Conservation (phyloP, 768 basidiomycete genomes). For the Rhodotorula paludigena region DNA sequence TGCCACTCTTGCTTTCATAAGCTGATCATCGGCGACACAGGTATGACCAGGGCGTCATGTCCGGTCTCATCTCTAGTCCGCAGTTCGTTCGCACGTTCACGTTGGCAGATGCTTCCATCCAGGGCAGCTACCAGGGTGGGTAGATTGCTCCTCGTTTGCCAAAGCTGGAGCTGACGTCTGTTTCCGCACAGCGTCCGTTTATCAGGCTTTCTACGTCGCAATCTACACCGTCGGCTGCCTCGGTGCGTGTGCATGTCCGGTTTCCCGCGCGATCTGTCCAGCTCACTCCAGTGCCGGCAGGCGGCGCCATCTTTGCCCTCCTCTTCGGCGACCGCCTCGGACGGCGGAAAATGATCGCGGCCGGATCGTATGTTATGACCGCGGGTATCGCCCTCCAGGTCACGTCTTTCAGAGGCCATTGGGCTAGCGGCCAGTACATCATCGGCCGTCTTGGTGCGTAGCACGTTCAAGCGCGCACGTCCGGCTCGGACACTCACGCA, state of each 20-base stretch:
- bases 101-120: slow-evolving; percentile 37
- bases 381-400: slow-evolving; percentile 43
- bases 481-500: too few relatives aligned
- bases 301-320: slow-evolving; percentile 64
- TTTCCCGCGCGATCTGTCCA: too few relatives aligned
- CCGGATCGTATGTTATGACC: neutral
- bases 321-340: slow-evolving; percentile 43
- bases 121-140: slow-evolving; percentile 33
- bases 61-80: slow-evolving; percentile 44
- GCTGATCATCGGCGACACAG: slow-evolving; percentile 13
- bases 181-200: slow-evolving; percentile 16
- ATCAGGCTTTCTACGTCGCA: slow-evolving; percentile 46
- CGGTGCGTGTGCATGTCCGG: neutral
- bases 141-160: neutral
- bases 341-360: slow-evolving; percentile 38
- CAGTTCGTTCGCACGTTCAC: slow-evolving; percentile 45
- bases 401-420: slow-evolving; percentile 46
- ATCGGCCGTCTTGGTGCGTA: slow-evolving; percentile 45
- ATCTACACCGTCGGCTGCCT: slow-evolving; percentile 45
- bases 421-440: slow-evolving; percentile 48
- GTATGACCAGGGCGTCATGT: slow-evolving; percentile 47
- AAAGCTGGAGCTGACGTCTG: neutral
- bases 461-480: too few relatives aligned
- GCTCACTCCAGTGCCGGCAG: too few relatives aligned
- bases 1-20: too few relatives aligned